A percentile compares a stretch with the other conserved stretches of the same genome.
phyloP scores from a whole-genome alignment of 345 rosid genomes.

The Lenwebbia sp. region DNA sequence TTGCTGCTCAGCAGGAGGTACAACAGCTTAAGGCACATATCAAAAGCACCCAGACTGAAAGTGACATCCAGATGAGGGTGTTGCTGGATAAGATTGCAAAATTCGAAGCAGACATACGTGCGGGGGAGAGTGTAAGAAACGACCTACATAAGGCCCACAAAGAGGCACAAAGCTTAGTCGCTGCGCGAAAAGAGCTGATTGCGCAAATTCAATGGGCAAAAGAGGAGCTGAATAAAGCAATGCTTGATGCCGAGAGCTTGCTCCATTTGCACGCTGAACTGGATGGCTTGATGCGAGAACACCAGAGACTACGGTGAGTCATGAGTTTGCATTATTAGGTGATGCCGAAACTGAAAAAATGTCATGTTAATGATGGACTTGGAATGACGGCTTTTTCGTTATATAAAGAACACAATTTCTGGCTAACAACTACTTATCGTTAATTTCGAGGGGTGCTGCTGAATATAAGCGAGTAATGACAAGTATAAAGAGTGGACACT shows the following conservation, averaged over 20 bases:
- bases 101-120: conserved; percentile 42
- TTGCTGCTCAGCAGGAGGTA: conserved; percentile 41
- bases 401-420: background rate
- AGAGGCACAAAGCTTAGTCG: conserved; percentile 58
- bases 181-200: conserved; percentile 47
- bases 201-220: conserved; percentile 43
- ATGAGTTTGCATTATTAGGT: background rate
- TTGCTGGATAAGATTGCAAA: conserved; percentile 51
- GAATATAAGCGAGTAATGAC: background rate
- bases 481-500: background rate
- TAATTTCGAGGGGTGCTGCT: background rate
- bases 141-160: conserved; percentile 62
- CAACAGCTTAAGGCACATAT: conserved; percentile 57
- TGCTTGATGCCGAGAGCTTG: conserved; percentile 32
- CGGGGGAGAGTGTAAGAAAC: conserved; percentile 50
- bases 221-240: conserved; percentile 40
- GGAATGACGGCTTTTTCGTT: background rate
- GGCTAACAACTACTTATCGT: background rate
- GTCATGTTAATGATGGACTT: background rate
- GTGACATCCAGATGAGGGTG: conserved; percentile 65
- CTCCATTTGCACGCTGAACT: conserved; percentile 48
- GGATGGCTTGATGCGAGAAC: conserved; percentile 53
- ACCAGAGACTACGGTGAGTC: conserved; percentile 58
- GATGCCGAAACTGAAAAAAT: background rate
- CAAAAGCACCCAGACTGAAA: conserved; percentile 56